Conservation (phyloP, 371 early-diverging fungal species). For the Capniomyces stellatus region DNA sequence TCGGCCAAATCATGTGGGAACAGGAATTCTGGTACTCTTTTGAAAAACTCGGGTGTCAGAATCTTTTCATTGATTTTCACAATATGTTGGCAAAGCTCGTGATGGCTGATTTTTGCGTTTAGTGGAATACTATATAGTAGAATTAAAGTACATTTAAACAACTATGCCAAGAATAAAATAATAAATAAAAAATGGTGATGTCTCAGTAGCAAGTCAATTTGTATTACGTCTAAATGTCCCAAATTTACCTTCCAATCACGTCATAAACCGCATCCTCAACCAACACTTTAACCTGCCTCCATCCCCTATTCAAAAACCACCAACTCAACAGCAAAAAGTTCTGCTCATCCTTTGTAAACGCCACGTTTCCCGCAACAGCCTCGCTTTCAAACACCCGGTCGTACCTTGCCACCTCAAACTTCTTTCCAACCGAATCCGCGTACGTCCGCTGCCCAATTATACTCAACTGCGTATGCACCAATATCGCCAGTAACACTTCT, state of each 20-base stretch:
- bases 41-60: not conserved
- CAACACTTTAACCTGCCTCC: slow-evolving; percentile 45
- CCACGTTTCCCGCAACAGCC: slow-evolving; percentile 4
- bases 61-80: not conserved
- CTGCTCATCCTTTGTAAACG: slow-evolving; percentile 32
- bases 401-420: not conserved
- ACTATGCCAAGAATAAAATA: not conserved
- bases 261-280: slow-evolving; percentile 48
- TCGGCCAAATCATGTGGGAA: not conserved
- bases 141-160: not conserved
- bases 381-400: slow-evolving; percentile 19
- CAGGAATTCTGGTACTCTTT: not conserved
- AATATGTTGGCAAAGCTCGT: not conserved
- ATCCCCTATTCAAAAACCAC: slow-evolving; percentile 82
- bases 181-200: not conserved
- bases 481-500: slow-evolving; percentile 52
- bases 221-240: not conserved
- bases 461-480: slow-evolving; percentile 75
- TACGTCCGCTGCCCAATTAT: slow-evolving; percentile 81
- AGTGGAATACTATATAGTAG: not conserved
- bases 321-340: slow-evolving; percentile 74
- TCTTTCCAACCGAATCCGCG: slow-evolving; percentile 49
- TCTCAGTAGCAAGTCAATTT: not conserved
- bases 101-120: not conserved
- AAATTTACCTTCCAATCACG: slow-evolving; percentile 36